Percentiles rank a stretch among this genome's conserved stretches.
phyloP scores from a whole-genome alignment of 139 green algal genomes.

The Closterium sp. region DNA sequence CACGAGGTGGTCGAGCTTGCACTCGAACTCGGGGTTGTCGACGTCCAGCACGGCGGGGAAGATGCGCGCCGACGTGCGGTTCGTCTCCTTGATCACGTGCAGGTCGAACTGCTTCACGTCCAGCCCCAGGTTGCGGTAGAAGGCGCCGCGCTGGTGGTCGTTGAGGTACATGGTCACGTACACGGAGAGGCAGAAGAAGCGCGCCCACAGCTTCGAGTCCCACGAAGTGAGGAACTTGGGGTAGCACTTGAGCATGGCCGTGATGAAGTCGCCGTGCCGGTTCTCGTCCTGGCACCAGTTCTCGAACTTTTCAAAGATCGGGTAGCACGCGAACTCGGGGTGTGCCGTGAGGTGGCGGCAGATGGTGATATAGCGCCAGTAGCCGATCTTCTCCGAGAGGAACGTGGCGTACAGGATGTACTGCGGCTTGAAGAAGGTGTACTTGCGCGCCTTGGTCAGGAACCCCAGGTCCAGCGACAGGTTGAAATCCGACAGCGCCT shows the following conservation, averaged over 20 bases:
- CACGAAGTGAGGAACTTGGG: constrained; percentile 81
- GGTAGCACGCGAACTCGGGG: constrained; percentile 89
- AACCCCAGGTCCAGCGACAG: constrained; percentile 97
- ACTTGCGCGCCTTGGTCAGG: constrained; percentile 94
- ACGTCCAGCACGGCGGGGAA: constrained; percentile 90
- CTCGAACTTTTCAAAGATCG: constrained; percentile 99
- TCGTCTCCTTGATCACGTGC: constrained; percentile 76
- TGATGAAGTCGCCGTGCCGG: constrained; percentile 87
- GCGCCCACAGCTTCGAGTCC: constrained; percentile 84
- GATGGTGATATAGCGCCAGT: constrained; percentile 98
- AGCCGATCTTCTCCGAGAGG: constrained; percentile 93
- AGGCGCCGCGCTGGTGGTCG: constrained; percentile 85
- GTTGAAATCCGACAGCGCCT: constrained; percentile 92
- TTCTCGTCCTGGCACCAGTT: constrained; percentile 98
- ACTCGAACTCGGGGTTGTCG: constrained; percentile 85
- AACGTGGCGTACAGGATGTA: constrained; percentile 99
- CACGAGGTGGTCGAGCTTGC: constrained; percentile 78
- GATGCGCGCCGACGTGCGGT: constrained; percentile 92
- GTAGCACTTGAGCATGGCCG: constrained; percentile 83
- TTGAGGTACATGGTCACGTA: constrained; percentile 99
- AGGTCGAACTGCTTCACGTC: constrained; percentile 96
- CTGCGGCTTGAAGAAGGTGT: constrained; percentile 98
- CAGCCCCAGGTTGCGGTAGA: constrained; percentile 92
- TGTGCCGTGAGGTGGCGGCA: constrained; percentile 90
- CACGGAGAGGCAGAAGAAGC: constrained; percentile 99